Evolutionary conservation across 805 yeast species (phyloP).

Genomic region (Starmerella bombicola): DNA sequence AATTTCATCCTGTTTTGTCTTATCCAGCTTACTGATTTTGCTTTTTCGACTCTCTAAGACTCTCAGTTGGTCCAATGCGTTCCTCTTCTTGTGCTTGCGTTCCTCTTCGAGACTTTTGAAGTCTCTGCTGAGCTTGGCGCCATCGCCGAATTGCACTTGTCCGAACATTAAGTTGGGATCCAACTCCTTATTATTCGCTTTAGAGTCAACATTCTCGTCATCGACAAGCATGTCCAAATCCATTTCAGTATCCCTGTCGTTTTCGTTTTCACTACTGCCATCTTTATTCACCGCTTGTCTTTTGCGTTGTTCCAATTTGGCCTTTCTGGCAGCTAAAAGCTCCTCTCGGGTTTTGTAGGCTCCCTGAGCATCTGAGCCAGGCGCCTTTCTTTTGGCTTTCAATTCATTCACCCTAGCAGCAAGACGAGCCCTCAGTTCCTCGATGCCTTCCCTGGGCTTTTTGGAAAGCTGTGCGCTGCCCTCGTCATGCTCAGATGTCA

Average conservation of each 20-base stretch:
- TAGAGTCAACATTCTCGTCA: conserved; percentile 26
- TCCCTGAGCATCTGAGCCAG: conserved; percentile 68
- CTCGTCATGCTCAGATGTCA: background rate
- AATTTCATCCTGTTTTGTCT: conserved; percentile 42
- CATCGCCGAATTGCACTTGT: conserved; percentile 71
- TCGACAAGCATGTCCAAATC: conserved; percentile 23
- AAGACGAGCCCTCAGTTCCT: conserved; percentile 63
- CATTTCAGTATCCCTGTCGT: conserved; percentile 25
- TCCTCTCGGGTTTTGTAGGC: conserved; percentile 58
- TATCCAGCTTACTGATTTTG: conserved; percentile 48
- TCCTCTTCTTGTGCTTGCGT: conserved; percentile 46
- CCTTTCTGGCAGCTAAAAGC: conserved; percentile 33
- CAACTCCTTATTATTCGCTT: conserved; percentile 21
- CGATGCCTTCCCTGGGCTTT: conserved; percentile 32
- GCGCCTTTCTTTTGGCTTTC: conserved; percentile 79
- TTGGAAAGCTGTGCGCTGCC: conserved; percentile 7
- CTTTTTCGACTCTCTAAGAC: conserved; percentile 62
- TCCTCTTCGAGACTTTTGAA: conserved; percentile 39
- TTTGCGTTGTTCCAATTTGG: conserved; percentile 32
- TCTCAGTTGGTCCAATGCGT: conserved; percentile 80
- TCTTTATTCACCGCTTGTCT: conserved; percentile 22
- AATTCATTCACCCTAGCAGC: conserved; percentile 57
- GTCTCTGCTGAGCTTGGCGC: conserved; percentile 67
- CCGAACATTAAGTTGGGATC: conserved; percentile 42
- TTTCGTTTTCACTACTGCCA: conserved; percentile 28